Evolutionary conservation across 768 basidiomycete species (phyloP).

Genomic region (Collybiopsis luxurians): DNA sequence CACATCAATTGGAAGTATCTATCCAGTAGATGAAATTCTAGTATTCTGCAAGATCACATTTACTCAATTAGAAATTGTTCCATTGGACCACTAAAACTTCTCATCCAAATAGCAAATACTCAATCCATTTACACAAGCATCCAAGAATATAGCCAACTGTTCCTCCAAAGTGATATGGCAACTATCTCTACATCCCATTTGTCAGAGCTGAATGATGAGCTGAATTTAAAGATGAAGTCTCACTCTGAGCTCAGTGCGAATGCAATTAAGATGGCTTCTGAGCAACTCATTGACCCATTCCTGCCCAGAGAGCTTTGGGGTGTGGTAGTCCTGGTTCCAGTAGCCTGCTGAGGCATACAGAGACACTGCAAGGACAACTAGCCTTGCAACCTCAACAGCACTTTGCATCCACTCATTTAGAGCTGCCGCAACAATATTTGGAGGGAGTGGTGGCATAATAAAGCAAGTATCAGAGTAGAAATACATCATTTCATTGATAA

Average conservation of each 20-base stretch:
- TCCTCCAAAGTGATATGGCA: conserved; percentile 14
- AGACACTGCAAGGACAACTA: not conserved
- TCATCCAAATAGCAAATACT: conserved; percentile 16
- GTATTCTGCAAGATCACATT: too few species aligned
- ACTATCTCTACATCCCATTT: not conserved
- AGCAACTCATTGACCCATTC: conserved; percentile 18
- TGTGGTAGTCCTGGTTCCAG: conserved; percentile 14
- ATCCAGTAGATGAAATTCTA: too few species aligned
- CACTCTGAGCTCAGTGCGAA: conserved; percentile 15
- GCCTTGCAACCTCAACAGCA: too few species aligned
- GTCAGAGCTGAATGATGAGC: conserved; percentile 7
- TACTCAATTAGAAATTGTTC: too few species aligned
- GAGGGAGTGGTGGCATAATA: too few species aligned
- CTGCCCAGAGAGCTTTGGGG: conserved; percentile 15
- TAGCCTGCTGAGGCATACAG: conserved; percentile 9
- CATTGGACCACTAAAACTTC: too few species aligned
- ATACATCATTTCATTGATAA: too few species aligned
- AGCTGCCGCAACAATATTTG: too few species aligned
- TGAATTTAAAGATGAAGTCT: conserved; percentile 13
- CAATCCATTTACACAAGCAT: conserved; percentile 13
- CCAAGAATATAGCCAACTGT: conserved; percentile 15
- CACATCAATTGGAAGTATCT: conserved; percentile 12
- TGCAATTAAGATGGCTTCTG: conserved; percentile 15
- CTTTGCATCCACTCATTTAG: too few species aligned
- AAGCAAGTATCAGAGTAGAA: too few species aligned